Evolutionary conservation across 805 yeast genomes (phyloP), one percentile per base, ranked within the genome.

Genomic region (Yarrowia osloensis): DNA sequence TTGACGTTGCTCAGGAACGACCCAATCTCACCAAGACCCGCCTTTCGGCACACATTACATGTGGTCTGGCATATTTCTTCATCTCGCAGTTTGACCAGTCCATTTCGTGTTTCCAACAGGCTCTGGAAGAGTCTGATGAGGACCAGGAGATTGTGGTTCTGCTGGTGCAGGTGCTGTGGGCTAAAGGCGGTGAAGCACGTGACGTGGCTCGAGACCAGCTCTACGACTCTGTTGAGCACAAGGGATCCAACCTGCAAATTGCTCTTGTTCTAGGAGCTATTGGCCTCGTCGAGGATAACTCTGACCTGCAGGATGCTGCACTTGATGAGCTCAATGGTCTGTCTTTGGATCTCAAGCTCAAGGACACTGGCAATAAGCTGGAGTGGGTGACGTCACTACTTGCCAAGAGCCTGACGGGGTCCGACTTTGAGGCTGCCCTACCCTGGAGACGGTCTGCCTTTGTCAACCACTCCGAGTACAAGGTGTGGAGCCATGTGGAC

Each of bases 121-220:
- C 95, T n/a, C 77, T 92, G 52, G 82, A 79, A 28, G 72, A 77
- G 1, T 82, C 88, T 26, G 83, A 84, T 5, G 86, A 85, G 59
- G 85, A 89, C 4, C 86, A 84, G 70, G 83, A 88, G 69, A 81
- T 91, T n/a, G 86, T 91, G 17, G 84, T 88, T 7, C 77, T 94
- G 31, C 82, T 91, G 22, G 85, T 95, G 0, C 96, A 92, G 73
- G 88, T 93, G 0, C 79, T 95, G 61, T 89, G 88, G 78, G 90
- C 91, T 2, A 84, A 85, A 67, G 89, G 86, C n/a, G 84, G 86
- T 0, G 95, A 89, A 5, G 86, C 95, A 0, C 87, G 86, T 68
- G 88, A 86, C 70, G 93, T 92, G 0, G 97, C 98, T 0, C 73
- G 90, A 55, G 97, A 92, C 71, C 97, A 91, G 75, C 77, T 94